Conservation (phyloP, 1,284 basidiomycete species). For the Butyriboletus appendiculatus region DNA sequence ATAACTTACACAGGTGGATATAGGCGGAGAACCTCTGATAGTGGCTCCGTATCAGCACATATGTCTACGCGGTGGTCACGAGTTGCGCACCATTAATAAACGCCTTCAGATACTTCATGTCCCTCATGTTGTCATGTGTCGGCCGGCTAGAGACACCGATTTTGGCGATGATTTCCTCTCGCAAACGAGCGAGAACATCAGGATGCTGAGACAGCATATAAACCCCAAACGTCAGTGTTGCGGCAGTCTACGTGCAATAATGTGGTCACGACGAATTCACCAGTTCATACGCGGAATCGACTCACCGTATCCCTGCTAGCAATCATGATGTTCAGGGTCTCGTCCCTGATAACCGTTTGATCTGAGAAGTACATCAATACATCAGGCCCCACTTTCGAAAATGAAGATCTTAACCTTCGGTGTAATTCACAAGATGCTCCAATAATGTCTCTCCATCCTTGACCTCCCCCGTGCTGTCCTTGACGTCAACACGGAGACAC, state of each 20-base stretch:
- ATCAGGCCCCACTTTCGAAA: background rate
- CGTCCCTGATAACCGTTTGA: conserved; percentile 38
- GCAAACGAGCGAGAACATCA: conserved; percentile 44
- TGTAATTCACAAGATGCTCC: conserved; percentile 32
- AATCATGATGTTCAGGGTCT: conserved; percentile 42
- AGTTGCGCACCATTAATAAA: conserved; percentile 53
- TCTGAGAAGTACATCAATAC: conserved; percentile 27
- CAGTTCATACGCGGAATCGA: background rate
- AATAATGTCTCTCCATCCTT: conserved; percentile 31
- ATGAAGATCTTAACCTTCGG: conserved; percentile 26
- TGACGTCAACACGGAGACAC: background rate
- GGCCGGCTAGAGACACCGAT: conserved; percentile 47
- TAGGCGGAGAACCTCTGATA: conserved; percentile 55
- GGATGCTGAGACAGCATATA: conserved; percentile 59
- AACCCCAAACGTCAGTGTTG: conserved; percentile 50
- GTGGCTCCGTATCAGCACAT: conserved; percentile 1
- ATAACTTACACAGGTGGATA: conserved; percentile 56
- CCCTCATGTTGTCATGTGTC: conserved; percentile 50
- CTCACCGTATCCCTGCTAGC: conserved; percentile 44
- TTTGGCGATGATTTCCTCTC: conserved; percentile 51
- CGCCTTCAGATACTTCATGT: conserved; percentile 58
- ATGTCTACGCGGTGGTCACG: background rate
- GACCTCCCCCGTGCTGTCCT: conserved; percentile 1
- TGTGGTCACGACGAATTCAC: conserved; percentile 1
- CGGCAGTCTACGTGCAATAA: conserved; percentile 42